These are phyloP conservation scores for Fraxinus xanthoxyloides DNA, from an alignment of 305 asterid genomes.

Conservation along the genomic window DNA sequence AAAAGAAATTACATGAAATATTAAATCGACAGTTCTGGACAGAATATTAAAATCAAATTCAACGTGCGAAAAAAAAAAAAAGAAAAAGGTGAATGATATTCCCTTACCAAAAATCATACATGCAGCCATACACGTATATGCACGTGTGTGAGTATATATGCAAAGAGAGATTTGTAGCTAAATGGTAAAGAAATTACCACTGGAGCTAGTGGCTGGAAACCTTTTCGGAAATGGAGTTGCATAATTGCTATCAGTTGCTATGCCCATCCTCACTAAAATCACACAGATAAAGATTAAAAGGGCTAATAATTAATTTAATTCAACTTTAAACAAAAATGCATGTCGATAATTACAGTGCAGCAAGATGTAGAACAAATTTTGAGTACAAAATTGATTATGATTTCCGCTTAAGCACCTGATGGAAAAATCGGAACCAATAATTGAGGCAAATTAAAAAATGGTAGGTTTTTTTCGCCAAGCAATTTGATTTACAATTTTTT, in stretches of 20 bases:
- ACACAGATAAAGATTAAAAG: conserved; percentile 10
- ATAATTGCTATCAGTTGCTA: conserved; percentile 19
- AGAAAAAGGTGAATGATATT: not conserved
- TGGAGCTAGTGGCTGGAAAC: conserved; percentile 25
- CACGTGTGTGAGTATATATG: not conserved
- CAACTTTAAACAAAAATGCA: conserved; percentile 21
- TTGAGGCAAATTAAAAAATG: not conserved
- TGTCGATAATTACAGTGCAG: not conserved
- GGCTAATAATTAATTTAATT: not conserved
- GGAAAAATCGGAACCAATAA: not conserved
- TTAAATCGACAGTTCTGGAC: not conserved
- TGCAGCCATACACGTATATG: not conserved
- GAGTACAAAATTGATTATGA: not conserved
- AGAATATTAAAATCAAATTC: not conserved
- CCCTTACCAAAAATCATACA: conserved; percentile 7
- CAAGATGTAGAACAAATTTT: conserved; percentile 2
- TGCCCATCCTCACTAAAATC: conserved; percentile 37
- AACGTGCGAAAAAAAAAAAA: not conserved
- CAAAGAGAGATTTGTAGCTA: not conserved
- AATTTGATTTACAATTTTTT: not conserved
- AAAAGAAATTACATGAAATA: not conserved
- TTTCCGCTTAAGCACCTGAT: not conserved
- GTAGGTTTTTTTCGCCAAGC: not conserved
- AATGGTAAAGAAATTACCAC: conserved; percentile 23
- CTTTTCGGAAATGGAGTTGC: conserved; percentile 30